Conservation (phyloP, 192 early-diverging fungal genomes). For the Podila verticillata region DNA sequence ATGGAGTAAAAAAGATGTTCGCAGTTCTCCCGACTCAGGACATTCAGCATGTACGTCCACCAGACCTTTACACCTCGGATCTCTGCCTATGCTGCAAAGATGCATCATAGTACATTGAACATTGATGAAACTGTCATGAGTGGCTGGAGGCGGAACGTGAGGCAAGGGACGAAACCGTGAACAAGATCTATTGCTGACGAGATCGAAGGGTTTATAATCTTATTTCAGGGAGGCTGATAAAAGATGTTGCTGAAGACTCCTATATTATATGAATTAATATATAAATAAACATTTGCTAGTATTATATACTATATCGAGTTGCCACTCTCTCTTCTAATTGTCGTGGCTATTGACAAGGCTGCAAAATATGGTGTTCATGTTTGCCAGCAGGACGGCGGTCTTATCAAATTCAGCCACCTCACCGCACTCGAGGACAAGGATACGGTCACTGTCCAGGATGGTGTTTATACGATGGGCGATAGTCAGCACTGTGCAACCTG, state of each 20-base stretch:
- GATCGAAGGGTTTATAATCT: too few relatives aligned
- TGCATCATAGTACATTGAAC: background rate
- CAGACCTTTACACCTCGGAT: slow-evolving; percentile 2
- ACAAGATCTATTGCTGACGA: background rate
- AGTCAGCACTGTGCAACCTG: slow-evolving; percentile 61
- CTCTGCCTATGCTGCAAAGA: slow-evolving; percentile 1
- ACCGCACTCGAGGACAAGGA: slow-evolving; percentile 83
- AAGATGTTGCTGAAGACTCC: background rate
- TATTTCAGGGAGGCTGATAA: too few relatives aligned
- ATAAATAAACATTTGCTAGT: background rate
- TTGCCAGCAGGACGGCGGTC: slow-evolving; percentile 67
- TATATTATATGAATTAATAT: slow-evolving; percentile 2
- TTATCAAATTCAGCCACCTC: slow-evolving; percentile 73
- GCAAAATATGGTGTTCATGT: slow-evolving; percentile 59
- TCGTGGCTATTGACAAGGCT: slow-evolving; percentile 25
- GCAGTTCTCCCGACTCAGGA: slow-evolving; percentile 3
- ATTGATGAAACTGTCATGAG: background rate
- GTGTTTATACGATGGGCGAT: slow-evolving; percentile 73
- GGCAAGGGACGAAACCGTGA: background rate
- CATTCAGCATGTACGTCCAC: slow-evolving; percentile 2
- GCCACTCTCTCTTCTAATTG: slow-evolving; percentile 4
- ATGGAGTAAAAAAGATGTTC: slow-evolving; percentile 1
- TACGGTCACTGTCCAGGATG: slow-evolving; percentile 77
- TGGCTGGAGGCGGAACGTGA: background rate
- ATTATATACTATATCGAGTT: slow-evolving; percentile 4